Conservation (phyloP, 768 basidiomycete genomes). For the Candolleomyces efflorescens region DNA sequence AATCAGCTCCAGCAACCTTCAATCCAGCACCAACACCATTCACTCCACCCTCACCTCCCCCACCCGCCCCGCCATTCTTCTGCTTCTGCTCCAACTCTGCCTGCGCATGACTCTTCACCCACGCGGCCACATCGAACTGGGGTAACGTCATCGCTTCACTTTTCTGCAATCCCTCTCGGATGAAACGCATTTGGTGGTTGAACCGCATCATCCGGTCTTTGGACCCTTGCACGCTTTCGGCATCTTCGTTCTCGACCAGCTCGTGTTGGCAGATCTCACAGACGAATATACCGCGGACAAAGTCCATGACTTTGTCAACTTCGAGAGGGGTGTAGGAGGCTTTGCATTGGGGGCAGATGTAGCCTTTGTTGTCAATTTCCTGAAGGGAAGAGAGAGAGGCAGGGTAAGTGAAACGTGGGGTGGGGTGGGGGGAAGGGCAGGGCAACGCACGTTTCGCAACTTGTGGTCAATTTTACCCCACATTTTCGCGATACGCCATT, state of each 20-base stretch:
- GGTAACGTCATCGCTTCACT: conserved; percentile 87
- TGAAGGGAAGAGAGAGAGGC: conserved; percentile 24
- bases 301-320: conserved; percentile 79
- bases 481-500: conserved; percentile 96
- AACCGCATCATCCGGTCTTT: conserved; percentile 97
- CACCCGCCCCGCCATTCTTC: conserved; percentile 5
- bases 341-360: conserved; percentile 87
- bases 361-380: conserved; percentile 98
- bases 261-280: conserved; percentile 90
- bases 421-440: neutral
- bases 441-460: conserved; percentile 70
- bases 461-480: conserved; percentile 83
- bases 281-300: conserved; percentile 55
- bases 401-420: neutral
- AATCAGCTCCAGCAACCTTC: conserved; percentile 70
- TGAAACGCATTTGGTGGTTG: conserved; percentile 84
- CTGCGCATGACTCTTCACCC: conserved; percentile 71
- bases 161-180: conserved; percentile 83
- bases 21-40: conserved; percentile 36
- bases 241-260: conserved; percentile 87
- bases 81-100: conserved; percentile 44
- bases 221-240: conserved; percentile 77
- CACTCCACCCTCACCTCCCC: neutral
- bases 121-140: conserved; percentile 79
- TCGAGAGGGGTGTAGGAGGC: conserved; percentile 84